Evolutionary conservation across 2,329 filamentous ascomycete genomes (phyloP), one percentile per base, ranked within the genome.

Genomic region (Colletotrichum theobromicola): DNA sequence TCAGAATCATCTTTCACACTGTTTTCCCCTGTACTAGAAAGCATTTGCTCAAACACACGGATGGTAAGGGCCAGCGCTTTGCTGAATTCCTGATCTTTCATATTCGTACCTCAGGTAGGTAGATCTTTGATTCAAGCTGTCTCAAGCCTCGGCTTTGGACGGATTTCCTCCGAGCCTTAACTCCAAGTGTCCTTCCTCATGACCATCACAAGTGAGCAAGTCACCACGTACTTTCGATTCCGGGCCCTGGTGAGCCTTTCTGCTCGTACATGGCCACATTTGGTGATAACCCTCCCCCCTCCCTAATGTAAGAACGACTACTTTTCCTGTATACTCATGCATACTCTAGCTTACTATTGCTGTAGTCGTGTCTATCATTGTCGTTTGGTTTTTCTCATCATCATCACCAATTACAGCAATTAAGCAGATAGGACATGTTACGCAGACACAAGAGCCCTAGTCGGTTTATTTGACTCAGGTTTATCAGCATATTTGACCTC

Each of bases 231-330:
- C 42, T 21, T 21, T 46, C 4, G 42, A 12, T 46, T 13, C 7
- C 42, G 13, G n/a, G 42, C 2, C 2, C 6, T 12, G 42, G 42
- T 0, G 3, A 46, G 6, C 42, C n/a, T 46, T 46, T 21, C 42
- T 21, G 2, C n/a, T 3, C 42, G 7, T 10, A 0, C 10, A 46
- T 4, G n/a, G 42, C n/a, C n/a, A n/a, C n/a, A n/a, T n/a, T n/a
- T n/a, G n/a, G n/a, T n/a, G n/a, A n/a, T n/a, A n/a, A 32, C 6
- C 30, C 30, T 10, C 10, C 8, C 6, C 3, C 10, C 10, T 32
- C 8, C 30, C 30, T 32, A 10, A 10, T 32, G 30, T 10, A 9
- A 32, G 30, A 32, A 10, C 30, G 30, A 32, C 30, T 32, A 32
- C 30, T 32, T 32, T 10, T 32, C 6, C 30, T 9, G 30, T 32